A percentile compares a stretch with the other conserved stretches of the same genome.
phyloP scores from a whole-genome alignment of 176 grass and related monocot genomes.

The Lolium perenne region DNA sequence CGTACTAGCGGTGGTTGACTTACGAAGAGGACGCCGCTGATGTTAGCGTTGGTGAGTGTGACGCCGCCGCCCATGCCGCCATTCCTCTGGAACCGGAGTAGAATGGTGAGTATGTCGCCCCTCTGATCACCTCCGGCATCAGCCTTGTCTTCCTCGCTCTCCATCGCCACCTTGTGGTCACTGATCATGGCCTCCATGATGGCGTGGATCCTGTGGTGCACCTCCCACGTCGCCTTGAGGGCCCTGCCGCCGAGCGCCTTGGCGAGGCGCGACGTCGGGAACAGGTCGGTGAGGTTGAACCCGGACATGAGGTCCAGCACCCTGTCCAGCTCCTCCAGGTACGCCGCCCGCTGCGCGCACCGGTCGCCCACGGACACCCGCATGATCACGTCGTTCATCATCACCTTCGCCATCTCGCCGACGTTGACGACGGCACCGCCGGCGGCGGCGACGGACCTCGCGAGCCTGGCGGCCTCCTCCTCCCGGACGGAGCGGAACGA shows the following conservation, averaged over 20 bases:
- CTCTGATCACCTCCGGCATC: neutral
- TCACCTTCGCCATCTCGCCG: neutral
- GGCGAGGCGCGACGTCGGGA: constrained; percentile 31
- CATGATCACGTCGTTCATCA: constrained; percentile 42
- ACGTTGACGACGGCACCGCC: neutral
- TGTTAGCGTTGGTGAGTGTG: neutral
- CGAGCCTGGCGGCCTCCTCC: constrained; percentile 36
- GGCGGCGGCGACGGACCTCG: neutral
- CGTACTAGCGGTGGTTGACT: neutral
- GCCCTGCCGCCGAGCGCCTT: neutral
- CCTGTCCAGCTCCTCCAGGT: constrained; percentile 3
- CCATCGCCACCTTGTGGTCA: neutral
- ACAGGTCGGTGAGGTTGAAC: constrained; percentile 48
- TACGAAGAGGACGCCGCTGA: constrained; percentile 12
- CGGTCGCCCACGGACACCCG: neutral
- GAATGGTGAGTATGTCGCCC: neutral
- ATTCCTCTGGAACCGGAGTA: neutral
- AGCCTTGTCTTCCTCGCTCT: neutral
- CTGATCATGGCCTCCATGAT: constrained; percentile 30
- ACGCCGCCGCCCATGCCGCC: neutral
- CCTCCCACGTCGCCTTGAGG: neutral
- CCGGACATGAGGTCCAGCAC: constrained; percentile 21
- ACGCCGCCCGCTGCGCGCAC: constrained; percentile 13
- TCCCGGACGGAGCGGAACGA: constrained; percentile 53
- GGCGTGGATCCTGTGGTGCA: neutral